Base-by-base conservation (phyloP, 2,329 filamentous ascomycete species). In the Fonsecaea erecta region DNA sequence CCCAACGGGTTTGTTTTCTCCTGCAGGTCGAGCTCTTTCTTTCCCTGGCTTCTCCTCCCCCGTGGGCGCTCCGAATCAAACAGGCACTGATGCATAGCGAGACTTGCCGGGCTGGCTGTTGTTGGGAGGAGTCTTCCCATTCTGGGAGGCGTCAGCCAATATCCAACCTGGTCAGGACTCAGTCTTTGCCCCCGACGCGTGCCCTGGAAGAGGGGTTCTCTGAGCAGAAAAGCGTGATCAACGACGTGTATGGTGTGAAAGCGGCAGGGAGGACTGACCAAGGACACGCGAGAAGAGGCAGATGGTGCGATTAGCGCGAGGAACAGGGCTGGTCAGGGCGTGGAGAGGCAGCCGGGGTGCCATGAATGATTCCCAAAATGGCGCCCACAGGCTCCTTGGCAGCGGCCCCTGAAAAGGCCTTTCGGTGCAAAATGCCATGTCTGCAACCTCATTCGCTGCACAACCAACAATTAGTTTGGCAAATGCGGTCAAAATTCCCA, bases 211-310 rank as follows among this genome's bases (percentile, higher is more conserved):
- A 52, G 32, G 64, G 54, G 18, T 30, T 32, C 46, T 40, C 53
- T 61, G 59, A 63, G 34, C 32, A 51, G 40, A 53, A 34, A 26
- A 53, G 59, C 59, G 67, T 67, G 62, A 65, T 54, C 54, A 58
- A 57, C 54, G 28, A 24, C 26, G 12, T 67, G 51, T 62, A 46
- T 69, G 67, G 64, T 69, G 67, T 69, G 67, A 69, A 69, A 62
- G 67, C 64, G 64, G 54, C 40, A 60, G 55, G 34, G 55, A 48
- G 43, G 51, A 69, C 58, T 65, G 67, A 69, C 67, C 64, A 69
- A 67, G 48, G 64, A 48, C 59, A 61, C 55, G 54, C 59, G 53
- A 69, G 67, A 63, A 60, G 51, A 34, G 16, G 40, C 35, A 52
- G 24, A 63, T 60, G 28, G 26, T n/a, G 51, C 58, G 21, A 40